Conservation (phyloP, 169 alveolate species). For the Eimeria zaria region DNA sequence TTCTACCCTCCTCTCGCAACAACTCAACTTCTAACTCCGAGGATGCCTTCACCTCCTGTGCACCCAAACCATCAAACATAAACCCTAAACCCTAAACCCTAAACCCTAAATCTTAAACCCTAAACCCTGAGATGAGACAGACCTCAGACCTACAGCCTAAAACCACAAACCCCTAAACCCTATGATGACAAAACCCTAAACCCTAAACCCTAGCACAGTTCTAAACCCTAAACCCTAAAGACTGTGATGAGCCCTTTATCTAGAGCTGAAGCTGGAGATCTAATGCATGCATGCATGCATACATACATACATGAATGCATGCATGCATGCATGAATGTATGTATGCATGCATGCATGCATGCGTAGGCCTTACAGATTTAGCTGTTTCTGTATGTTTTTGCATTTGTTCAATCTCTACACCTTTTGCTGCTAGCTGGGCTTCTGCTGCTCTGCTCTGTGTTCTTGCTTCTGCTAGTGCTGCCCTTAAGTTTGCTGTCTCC, state of each 20-base stretch:
- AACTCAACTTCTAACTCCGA: neutral
- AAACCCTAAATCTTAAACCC: neutral
- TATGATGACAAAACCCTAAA: neutral
- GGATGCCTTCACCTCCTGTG: conserved; percentile 13
- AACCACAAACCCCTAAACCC: neutral
- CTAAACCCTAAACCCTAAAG: neutral
- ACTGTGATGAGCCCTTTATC: no score
- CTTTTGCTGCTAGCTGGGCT: neutral
- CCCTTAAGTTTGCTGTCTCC: neutral
- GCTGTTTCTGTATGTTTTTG: conserved; percentile 1
- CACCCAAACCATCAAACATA: neutral
- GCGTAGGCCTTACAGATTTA: neutral
- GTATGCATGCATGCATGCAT: no score
- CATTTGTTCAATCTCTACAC: neutral
- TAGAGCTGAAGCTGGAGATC: neutral
- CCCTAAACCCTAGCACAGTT: neutral
- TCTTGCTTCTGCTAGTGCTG: conserved; percentile 20
- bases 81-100: neutral
- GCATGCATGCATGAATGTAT: no score
- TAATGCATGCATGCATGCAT: no score
- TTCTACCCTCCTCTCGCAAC: neutral
- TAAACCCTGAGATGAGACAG: neutral
- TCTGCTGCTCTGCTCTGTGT: conserved; percentile 1
- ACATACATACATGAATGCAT: no score
- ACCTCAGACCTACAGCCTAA: neutral